Evolutionary conservation across 2,329 filamentous ascomycete genomes (phyloP), one percentile per base, ranked within the genome.

Genomic region (Ciborinia camelliae): DNA sequence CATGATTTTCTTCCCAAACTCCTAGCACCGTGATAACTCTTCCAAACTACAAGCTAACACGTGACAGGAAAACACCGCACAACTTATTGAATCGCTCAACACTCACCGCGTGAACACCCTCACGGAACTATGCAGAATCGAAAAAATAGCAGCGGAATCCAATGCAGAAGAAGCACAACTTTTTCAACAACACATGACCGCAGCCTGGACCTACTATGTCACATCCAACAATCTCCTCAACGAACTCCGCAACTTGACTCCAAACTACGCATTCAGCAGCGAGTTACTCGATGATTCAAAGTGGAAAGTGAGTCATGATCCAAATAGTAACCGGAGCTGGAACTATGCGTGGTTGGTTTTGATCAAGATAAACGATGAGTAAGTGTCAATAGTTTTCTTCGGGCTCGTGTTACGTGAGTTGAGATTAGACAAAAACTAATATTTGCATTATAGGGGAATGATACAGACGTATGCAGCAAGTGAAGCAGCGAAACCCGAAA

Each of bases 281-380:
- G 85, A 87, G 57, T 81, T 88, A 41, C 74, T 91, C 1, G 81
- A 84, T 58, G 87, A 90, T 71, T 89, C 89, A 0, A 87, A 88
- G 71, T 76, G 78, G 63, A 79, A 86, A 28, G 89, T 92, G 3
- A 80, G 82, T 63, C 79, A 77, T 35, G 89, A 91, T 68, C 87
- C 87, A 0, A 78, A 81, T 23, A 89, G 86, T 68, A 86, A 86
- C 70, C 82, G 86, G 30, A 91, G 88, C 73, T 92, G 90, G 89
- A 92, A 92, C 73, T 80, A 89, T 70, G 89, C 87, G 50, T 92
- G 89, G 89, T 77, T 92, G 53, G 86, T 89, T 39, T 77, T 92
- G 12, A 78, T 78, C 50, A 90, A 90, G 75, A 86, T 91, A 59
- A 79, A 81, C 28, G 83, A 85, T 64, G 86, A 88, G 86, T 88